Evolutionary conservation across 2,329 filamentous ascomycete genomes (phyloP).

Genomic region (Hymenoscyphus fructigenus): DNA sequence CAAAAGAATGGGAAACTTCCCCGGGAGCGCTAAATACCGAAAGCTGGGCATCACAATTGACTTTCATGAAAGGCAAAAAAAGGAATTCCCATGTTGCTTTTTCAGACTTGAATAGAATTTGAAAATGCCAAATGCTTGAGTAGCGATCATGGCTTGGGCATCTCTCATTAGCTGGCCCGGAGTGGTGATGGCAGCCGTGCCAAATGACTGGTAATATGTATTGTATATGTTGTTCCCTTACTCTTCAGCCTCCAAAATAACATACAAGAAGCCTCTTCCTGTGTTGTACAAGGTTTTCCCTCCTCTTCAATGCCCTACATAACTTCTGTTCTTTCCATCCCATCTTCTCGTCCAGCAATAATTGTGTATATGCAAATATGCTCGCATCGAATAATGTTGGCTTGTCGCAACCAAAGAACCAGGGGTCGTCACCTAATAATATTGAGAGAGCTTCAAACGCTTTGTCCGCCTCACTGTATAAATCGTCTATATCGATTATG

Average conservation of each 20-base stretch:
- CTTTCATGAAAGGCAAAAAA: neutral
- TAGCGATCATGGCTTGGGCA: neutral
- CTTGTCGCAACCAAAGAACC: slow-evolving; percentile 54
- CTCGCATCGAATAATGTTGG: slow-evolving; percentile 83
- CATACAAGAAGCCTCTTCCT: slow-evolving; percentile 52
- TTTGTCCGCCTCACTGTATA: slow-evolving; percentile 60
- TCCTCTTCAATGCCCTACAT: slow-evolving; percentile 52
- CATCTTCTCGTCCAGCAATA: slow-evolving; percentile 63
- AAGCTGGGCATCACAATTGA: too few relatives aligned
- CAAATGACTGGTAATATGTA: neutral
- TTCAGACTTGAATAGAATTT: neutral
- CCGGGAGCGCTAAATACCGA: too few relatives aligned
- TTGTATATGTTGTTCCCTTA: neutral
- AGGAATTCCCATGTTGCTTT: neutral
- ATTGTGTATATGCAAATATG: slow-evolving; percentile 85
- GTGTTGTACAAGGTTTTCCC: slow-evolving; percentile 65
- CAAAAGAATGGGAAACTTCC: too few relatives aligned
- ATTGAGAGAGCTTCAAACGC: slow-evolving; percentile 62
- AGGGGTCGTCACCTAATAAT: slow-evolving; percentile 55
- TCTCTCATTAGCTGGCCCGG: neutral
- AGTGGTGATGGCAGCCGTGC: neutral
- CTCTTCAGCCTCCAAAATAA: slow-evolving; percentile 33
- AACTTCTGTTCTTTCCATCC: slow-evolving; percentile 64
- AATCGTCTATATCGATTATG: slow-evolving; percentile 54
- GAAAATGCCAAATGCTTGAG: neutral